Conservation (phyloP, 1,139 yeast genomes). For the Taiozyma sp. region DNA sequence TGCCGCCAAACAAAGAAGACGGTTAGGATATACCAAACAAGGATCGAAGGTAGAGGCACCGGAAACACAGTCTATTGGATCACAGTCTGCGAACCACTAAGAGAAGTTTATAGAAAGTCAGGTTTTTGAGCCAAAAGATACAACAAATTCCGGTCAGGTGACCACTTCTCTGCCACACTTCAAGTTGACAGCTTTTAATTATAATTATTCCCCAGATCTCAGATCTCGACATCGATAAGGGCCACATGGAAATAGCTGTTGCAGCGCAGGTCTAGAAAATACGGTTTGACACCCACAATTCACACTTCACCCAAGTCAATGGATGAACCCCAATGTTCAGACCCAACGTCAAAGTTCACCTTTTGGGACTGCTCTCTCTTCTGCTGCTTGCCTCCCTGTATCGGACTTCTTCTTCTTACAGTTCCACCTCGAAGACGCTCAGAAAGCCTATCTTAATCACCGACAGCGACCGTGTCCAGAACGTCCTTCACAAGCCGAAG, state of each 20-base stretch:
- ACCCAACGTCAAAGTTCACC: not conserved
- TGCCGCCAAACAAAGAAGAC: no score
- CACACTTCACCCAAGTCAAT: not conserved
- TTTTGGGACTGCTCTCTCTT: not conserved
- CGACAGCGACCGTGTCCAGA: not conserved
- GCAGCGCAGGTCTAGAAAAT: not conserved
- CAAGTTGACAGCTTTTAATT: no score
- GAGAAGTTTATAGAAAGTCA: no score
- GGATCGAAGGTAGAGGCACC: no score
- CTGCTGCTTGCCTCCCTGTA: not conserved
- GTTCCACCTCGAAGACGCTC: not conserved
- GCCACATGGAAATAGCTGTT: not conserved
- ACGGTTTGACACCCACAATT: not conserved
- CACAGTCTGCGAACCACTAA: no score
- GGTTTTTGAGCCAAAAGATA: no score
- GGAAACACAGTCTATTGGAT: no score
- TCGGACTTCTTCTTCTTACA: not conserved
- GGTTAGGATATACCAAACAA: no score
- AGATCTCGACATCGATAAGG: not conserved
- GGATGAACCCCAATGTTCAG: not conserved
- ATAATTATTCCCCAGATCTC: no score
- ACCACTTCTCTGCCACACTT: no score
- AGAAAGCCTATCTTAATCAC: not conserved
- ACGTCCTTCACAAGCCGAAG: not conserved
- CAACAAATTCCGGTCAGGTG: no score